Conservation (phyloP, 352 stramenopile species). For the Globisporangium perplexum region DNA sequence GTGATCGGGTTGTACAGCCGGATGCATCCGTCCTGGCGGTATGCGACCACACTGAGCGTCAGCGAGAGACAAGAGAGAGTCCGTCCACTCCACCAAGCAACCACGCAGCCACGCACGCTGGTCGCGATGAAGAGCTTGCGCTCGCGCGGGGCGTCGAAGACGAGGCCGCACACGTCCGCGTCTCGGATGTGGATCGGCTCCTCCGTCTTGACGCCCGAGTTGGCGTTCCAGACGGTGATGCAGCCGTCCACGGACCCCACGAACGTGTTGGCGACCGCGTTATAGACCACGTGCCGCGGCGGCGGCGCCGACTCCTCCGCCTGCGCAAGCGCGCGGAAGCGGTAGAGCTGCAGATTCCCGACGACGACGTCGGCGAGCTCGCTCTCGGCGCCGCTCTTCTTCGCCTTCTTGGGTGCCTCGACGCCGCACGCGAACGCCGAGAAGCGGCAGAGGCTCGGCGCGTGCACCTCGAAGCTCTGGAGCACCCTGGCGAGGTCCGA, state of each 20-base stretch:
- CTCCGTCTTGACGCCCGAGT: slow-evolving; percentile 53
- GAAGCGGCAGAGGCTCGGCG: slow-evolving; percentile 38
- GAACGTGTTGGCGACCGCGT: slow-evolving; percentile 52
- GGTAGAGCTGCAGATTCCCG: slow-evolving; percentile 45
- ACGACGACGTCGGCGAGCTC: slow-evolving; percentile 41
- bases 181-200: slow-evolving; percentile 40
- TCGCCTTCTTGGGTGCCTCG: background rate
- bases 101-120: slow-evolving; percentile 28
- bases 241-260: slow-evolving; percentile 46
- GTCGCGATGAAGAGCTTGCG: slow-evolving; percentile 68
- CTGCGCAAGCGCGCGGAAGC: slow-evolving; percentile 40
- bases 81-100: background rate
- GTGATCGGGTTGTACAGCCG: slow-evolving; percentile 68
- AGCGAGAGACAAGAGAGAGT: background rate
- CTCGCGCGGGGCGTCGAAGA: slow-evolving; percentile 53
- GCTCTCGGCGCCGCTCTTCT: slow-evolving; percentile 14
- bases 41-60: background rate
- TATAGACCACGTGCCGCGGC: slow-evolving; percentile 46
- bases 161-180: slow-evolving; percentile 50
- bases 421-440: slow-evolving; percentile 27
- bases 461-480: slow-evolving; percentile 47
- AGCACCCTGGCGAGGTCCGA: slow-evolving; percentile 26
- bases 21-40: slow-evolving; percentile 46
- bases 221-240: slow-evolving; percentile 65
- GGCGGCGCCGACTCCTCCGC: slow-evolving; percentile 24